A percentile compares a stretch with the other conserved stretches of the same genome.
Evolutionary conservation across 2,329 filamentous ascomycete species (phyloP).

Genomic region (Phialocephala subalpina): DNA sequence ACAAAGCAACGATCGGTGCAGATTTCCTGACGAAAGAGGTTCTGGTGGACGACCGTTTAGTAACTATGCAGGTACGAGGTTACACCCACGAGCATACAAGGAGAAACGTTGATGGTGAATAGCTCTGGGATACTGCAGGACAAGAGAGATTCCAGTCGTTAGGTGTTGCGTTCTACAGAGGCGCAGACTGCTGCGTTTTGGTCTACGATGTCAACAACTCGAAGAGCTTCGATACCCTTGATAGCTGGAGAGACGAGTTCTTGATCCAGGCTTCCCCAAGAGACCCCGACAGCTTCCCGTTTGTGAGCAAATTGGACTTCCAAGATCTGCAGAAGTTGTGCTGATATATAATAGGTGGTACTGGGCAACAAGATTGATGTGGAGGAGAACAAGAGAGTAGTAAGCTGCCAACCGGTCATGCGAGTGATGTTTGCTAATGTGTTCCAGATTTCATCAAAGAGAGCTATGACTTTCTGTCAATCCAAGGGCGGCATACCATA

Average conservation of each 20-base stretch:
- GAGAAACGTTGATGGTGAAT: constrained; percentile 48
- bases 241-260: constrained; percentile 99
- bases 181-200: constrained; percentile 96
- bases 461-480: constrained; percentile 96
- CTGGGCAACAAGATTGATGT: constrained; percentile 99
- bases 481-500: constrained; percentile 98
- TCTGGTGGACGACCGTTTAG: constrained; percentile 92
- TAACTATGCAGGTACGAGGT: constrained; percentile 89
- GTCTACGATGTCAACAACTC: constrained; percentile 99
- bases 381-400: constrained; percentile 95
- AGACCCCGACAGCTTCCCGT: constrained; percentile 97
- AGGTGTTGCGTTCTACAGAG: constrained; percentile 96
- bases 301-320: constrained; percentile 69
- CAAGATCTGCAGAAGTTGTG: not conserved
- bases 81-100: constrained; percentile 2
- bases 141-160: constrained; percentile 98
- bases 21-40: constrained; percentile 99
- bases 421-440: constrained; percentile 33
- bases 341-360: constrained; percentile 69
- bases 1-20: constrained; percentile 98
- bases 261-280: constrained; percentile 95
- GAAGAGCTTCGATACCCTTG: constrained; percentile 97
- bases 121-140: constrained; percentile 98
- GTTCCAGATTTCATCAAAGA: constrained; percentile 85
- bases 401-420: constrained; percentile 48